A percentile compares a stretch with the other conserved stretches of the same genome.
These are phyloP conservation scores for Arabis hirsuta DNA, from an alignment of 345 rosid species.

Conservation along the genomic window DNA sequence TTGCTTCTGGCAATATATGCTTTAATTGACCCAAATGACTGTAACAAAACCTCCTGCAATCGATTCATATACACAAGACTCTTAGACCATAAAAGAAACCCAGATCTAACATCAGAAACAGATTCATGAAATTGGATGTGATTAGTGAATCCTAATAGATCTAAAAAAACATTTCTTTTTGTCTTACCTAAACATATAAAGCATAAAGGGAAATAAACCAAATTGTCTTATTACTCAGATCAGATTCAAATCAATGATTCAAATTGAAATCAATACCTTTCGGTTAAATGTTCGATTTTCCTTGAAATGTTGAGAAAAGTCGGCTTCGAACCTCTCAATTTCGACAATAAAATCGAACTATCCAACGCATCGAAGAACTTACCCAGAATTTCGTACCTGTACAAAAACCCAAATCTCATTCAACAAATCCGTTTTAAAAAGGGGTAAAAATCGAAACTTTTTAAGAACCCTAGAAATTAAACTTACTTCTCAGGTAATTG, in stretches of 20 bases:
- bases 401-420: constrained; percentile 7
- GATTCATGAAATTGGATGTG: too few species aligned
- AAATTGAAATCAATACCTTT: constrained; percentile 53
- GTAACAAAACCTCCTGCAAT: constrained; percentile 73
- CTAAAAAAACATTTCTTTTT: constrained; percentile 1
- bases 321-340: constrained; percentile 58
- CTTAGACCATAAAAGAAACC: not conserved
- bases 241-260: not conserved
- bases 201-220: not conserved
- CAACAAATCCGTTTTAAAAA: not conserved
- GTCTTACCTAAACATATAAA: constrained; percentile 20
- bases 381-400: constrained; percentile 62
- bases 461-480: not conserved
- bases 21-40: constrained; percentile 75
- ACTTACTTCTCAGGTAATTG: constrained; percentile 57
- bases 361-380: constrained; percentile 74
- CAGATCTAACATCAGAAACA: not conserved
- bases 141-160: not conserved
- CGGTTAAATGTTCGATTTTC: constrained; percentile 66
- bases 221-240: not conserved
- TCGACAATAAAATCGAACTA: constrained; percentile 55
- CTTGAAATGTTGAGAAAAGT: constrained; percentile 59
- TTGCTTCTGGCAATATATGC: constrained; percentile 77
- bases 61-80: constrained; percentile 5
- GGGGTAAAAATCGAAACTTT: not conserved